These are phyloP conservation scores for Endotrypanum monterogeii DNA, from an alignment of 208 protist species.

Conservation along the genomic window DNA sequence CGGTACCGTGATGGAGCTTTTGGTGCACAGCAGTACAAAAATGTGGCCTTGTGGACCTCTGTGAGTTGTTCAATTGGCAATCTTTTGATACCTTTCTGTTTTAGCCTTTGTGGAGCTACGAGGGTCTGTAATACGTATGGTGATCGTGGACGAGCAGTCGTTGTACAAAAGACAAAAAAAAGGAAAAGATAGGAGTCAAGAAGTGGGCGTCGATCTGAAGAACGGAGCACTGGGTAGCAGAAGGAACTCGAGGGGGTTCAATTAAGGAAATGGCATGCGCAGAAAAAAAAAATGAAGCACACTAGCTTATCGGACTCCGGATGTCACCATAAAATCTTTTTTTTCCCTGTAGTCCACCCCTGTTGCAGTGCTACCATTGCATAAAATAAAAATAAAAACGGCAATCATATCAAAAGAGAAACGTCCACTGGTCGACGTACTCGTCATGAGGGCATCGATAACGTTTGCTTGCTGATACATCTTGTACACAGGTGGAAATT, in stretches of 20 bases:
- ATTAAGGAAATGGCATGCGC: not conserved
- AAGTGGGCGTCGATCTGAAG: not conserved
- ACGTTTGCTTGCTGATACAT: not conserved
- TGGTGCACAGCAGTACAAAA: not conserved
- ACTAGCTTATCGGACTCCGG: not conserved
- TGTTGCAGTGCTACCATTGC: not conserved
- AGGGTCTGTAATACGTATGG: too few species aligned
- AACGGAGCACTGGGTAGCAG: not conserved
- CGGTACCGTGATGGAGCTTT: not conserved
- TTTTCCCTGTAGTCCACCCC: not conserved
- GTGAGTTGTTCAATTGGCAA: not conserved
- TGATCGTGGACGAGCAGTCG: not conserved
- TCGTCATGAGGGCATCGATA: not conserved
- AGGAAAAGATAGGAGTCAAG: not conserved
- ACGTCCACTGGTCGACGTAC: not conserved
- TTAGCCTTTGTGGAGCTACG: too few species aligned
- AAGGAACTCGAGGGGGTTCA: not conserved
- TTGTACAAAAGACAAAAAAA: conserved; percentile 1
- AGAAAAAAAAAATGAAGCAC: not conserved
- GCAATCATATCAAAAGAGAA: not conserved
- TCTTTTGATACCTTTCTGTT: not conserved
- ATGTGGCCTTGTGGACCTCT: not conserved
- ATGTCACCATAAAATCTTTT: not conserved
- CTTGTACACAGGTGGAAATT: too few species aligned
- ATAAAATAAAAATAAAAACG: not conserved